These are phyloP conservation scores for Moesziomyces sp. DNA, from an alignment of 1,284 basidiomycete genomes.

Conservation along the genomic window DNA sequence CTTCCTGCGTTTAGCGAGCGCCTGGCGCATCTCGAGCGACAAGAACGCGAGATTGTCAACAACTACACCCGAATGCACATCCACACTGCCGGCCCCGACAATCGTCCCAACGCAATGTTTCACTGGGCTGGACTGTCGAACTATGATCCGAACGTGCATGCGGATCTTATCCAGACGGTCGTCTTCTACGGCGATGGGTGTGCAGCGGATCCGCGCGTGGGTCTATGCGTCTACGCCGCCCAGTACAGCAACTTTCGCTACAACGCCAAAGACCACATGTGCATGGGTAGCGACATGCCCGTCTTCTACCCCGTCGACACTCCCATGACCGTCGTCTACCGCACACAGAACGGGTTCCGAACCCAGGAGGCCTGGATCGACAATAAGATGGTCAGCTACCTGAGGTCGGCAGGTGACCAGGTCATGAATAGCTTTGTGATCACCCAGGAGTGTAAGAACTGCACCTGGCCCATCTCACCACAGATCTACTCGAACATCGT, in stretches of 20 bases:
- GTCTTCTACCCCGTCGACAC: conserved; percentile 29
- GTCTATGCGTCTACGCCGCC: conserved; percentile 34
- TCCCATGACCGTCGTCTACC: conserved; percentile 31
- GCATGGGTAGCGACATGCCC: conserved; percentile 43
- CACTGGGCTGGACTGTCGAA: conserved; percentile 49
- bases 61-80: conserved; percentile 27
- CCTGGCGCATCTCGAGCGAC: conserved; percentile 16
- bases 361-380: conserved; percentile 44
- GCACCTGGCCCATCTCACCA: conserved; percentile 31
- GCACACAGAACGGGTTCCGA: conserved; percentile 34
- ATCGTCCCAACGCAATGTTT: conserved; percentile 32
- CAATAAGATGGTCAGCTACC: conserved; percentile 38
- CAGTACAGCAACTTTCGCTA: conserved; percentile 40
- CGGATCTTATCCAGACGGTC: conserved; percentile 41
- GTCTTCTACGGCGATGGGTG: conserved; percentile 48
- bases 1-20: conserved; percentile 30
- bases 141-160: conserved; percentile 18
- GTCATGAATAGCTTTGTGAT: conserved; percentile 50
- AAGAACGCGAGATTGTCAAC: conserved; percentile 33
- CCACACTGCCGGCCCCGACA: conserved; percentile 3
- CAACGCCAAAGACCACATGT: conserved; percentile 34
- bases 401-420: conserved; percentile 35
- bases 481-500: conserved; percentile 37
- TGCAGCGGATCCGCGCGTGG: conserved; percentile 26
- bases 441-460: conserved; percentile 44